Conservation (phyloP, 257 asterid species). For the Solanum verrucosum region DNA sequence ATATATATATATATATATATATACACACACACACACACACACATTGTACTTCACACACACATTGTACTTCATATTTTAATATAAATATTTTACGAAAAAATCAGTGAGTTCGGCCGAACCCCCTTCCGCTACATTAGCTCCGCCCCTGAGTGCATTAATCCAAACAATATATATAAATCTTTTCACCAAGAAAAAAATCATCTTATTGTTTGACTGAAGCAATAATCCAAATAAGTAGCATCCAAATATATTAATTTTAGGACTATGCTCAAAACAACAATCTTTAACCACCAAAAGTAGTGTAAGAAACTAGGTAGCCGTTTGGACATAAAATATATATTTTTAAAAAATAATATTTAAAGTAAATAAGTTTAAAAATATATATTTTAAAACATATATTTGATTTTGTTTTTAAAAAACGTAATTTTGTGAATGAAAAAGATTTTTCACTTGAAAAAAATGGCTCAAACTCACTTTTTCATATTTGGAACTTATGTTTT, state of each 20-base stretch:
- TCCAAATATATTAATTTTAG: background rate
- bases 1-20: no score
- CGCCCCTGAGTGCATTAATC: background rate
- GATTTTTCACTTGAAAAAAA: background rate
- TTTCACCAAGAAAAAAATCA: background rate
- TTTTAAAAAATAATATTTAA: background rate
- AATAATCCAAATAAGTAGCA: background rate
- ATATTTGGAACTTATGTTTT: background rate
- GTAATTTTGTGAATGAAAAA: background rate
- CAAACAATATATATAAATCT: background rate
- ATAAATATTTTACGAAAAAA: no score
- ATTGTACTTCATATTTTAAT: no score
- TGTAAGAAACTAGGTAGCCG: background rate
- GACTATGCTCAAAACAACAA: background rate
- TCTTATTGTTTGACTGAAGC: background rate
- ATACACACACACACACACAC: no score
- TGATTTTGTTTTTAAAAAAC: background rate
- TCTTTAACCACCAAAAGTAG: background rate
- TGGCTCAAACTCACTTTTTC: background rate
- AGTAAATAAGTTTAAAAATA: background rate
- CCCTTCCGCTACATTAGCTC: no score
- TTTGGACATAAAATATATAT: background rate
- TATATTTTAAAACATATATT: background rate
- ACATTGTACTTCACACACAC: no score
- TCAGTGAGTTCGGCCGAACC: no score